phyloP scores from a whole-genome alignment of 306 rosid genomes.

The Vigna reflexopilosa region DNA sequence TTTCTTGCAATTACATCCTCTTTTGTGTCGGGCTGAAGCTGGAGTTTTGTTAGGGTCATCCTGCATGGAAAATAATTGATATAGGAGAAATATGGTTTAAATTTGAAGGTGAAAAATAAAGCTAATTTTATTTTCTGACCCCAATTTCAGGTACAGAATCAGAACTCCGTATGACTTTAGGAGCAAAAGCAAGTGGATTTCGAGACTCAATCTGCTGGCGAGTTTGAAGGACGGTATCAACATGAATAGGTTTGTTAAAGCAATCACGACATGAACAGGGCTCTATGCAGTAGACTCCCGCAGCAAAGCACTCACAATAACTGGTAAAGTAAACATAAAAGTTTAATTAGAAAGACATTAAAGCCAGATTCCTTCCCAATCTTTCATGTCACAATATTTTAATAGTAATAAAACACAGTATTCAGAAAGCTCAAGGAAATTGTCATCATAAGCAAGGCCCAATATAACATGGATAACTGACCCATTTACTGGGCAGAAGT shows the following conservation, averaged over 20 bases:
- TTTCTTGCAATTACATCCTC: constrained; percentile 96
- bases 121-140: constrained; percentile 56
- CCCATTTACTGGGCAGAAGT: background rate
- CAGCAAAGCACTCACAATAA: constrained; percentile 94
- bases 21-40: constrained; percentile 82
- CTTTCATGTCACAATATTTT: constrained; percentile 7
- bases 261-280: constrained; percentile 87
- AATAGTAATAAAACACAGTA: background rate
- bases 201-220: constrained; percentile 90
- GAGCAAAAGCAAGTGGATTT: constrained; percentile 93
- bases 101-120: constrained; percentile 21
- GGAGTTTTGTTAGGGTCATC: constrained; percentile 84
- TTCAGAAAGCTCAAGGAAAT: constrained; percentile 4
- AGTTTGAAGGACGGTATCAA: constrained; percentile 77
- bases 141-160: constrained; percentile 68
- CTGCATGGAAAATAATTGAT: constrained; percentile 52
- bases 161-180: constrained; percentile 76
- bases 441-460: constrained; percentile 9
- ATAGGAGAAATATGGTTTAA: constrained; percentile 18
- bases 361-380: background rate
- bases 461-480: constrained; percentile 2
- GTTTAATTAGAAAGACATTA: background rate
- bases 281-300: constrained; percentile 91
- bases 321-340: constrained; percentile 48
- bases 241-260: constrained; percentile 83